Base-by-base conservation (phyloP, 805 yeast species). In the Crinitomyces ghanaensis region DNA sequence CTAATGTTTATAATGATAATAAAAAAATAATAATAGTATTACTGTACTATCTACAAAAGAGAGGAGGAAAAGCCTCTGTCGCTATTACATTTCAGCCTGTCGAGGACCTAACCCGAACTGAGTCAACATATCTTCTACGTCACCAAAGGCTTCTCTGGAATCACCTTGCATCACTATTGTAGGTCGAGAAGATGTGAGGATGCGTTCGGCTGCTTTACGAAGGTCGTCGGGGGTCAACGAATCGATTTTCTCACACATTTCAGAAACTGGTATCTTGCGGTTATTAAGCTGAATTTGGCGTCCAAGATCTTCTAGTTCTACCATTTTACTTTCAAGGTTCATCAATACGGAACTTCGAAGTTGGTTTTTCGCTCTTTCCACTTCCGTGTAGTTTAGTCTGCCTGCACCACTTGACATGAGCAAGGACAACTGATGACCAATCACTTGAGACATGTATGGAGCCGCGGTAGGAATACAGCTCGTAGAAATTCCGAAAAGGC, bases 301-400 rank as follows among this genome's bases (percentile, higher is more conserved):
- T 9, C 97, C 97, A 59, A 86, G 66, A 50, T 91, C 98, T 58
- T 91, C 98, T 36, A 91, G 63, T 50, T 83, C 86, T n/a, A 93
- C 93, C 66, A 88, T 68, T 53, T 81, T 84, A 43, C 91, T 77
- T 56, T 91, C 98, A 30, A 86, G 67, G 49, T 86, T 88, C 95
- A 88, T 88, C 54, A 88, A 65, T 38, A 91, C 62, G 5, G 94
- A 79, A 3, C 91, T 76, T 28, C 82, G 74, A 39, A 91, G 68
- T 62, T 88, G 97, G 56, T 83, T 86, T 57, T 91, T 91, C 14
- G 97, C 95, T 43, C 98, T 69, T 37, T 66, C 57, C 5, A 91
- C 86, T 60, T 91, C 97, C 6, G 32, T 24, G 22, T 32, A 33
- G 14, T 36, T 36, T 19, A 88, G 60, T 2, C 75, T 78, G 19